Evolutionary conservation across 1,284 basidiomycete species (phyloP).

Genomic region (Malassezia brasiliensis): DNA sequence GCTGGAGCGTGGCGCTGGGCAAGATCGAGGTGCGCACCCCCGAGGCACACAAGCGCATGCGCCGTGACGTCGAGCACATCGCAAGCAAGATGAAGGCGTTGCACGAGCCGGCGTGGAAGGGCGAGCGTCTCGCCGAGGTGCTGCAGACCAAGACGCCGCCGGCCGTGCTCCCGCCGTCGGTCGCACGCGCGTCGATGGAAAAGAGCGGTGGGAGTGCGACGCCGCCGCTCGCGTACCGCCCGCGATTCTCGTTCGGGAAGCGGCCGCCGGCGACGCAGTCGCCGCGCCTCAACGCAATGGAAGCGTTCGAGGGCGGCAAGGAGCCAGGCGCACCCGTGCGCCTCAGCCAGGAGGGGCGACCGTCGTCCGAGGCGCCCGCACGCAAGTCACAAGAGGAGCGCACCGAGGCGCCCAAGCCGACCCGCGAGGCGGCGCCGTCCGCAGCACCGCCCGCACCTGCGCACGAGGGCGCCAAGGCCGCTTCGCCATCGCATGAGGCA

Average conservation of each 20-base stretch:
- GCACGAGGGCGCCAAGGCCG: not conserved
- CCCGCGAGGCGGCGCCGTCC: too few species aligned
- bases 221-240: constrained; percentile 10
- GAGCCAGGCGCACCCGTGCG: not conserved
- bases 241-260: constrained; percentile 11
- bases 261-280: constrained; percentile 17
- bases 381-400: not conserved
- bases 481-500: too few species aligned
- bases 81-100: constrained; percentile 28
- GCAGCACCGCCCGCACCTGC: too few species aligned
- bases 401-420: not conserved
- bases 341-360: too few species aligned
- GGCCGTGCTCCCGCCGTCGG: not conserved
- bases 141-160: constrained; percentile 18
- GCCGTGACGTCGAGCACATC: constrained; percentile 26
- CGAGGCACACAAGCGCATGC: constrained; percentile 23
- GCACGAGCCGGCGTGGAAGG: constrained; percentile 32
- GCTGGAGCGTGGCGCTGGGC: constrained; percentile 29
- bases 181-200: constrained; percentile 15
- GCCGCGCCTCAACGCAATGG: constrained; percentile 11
- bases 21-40: constrained; percentile 25
- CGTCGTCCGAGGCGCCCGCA: too few species aligned
- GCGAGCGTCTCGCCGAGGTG: constrained; percentile 24
- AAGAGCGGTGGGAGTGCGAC: not conserved
- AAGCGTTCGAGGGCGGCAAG: constrained; percentile 10